Conservation (phyloP, 1,139 yeast genomes). For the Geotrichum citri-aurantii region DNA sequence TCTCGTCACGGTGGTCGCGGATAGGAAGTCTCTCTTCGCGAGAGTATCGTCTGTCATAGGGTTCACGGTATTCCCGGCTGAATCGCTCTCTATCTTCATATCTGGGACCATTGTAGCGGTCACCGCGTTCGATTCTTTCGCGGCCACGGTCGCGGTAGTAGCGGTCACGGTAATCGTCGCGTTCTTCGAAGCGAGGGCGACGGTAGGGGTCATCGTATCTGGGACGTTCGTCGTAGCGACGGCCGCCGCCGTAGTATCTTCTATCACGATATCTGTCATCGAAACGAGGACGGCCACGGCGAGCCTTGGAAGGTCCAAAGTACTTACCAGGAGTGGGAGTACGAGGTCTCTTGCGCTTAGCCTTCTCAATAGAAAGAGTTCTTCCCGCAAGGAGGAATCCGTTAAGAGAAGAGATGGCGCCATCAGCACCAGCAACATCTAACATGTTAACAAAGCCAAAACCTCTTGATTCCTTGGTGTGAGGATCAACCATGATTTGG, state of each 20-base stretch:
- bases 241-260: conserved; percentile 18
- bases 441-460: conserved; percentile 39
- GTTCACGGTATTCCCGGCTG: conserved; percentile 23
- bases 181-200: conserved; percentile 30
- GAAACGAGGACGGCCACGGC: conserved; percentile 24
- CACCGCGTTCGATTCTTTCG: conserved; percentile 24
- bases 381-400: conserved; percentile 35
- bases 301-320: conserved; percentile 38
- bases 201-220: conserved; percentile 29
- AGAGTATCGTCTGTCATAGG: conserved; percentile 21
- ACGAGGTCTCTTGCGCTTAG: conserved; percentile 38
- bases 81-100: conserved; percentile 22
- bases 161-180: conserved; percentile 26
- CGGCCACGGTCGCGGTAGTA: conserved; percentile 29
- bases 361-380: conserved; percentile 34
- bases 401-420: conserved; percentile 32
- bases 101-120: conserved; percentile 23
- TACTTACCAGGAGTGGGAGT: conserved; percentile 42
- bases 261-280: conserved; percentile 22
- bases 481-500: conserved; percentile 39
- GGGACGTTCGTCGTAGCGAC: conserved; percentile 25
- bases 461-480: conserved; percentile 37
- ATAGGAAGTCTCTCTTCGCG: conserved; percentile 26
- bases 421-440: conserved; percentile 33
- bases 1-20: conserved; percentile 23